phyloP scores from a whole-genome alignment of 306 rosid species.

The Quercus wislizeni region DNA sequence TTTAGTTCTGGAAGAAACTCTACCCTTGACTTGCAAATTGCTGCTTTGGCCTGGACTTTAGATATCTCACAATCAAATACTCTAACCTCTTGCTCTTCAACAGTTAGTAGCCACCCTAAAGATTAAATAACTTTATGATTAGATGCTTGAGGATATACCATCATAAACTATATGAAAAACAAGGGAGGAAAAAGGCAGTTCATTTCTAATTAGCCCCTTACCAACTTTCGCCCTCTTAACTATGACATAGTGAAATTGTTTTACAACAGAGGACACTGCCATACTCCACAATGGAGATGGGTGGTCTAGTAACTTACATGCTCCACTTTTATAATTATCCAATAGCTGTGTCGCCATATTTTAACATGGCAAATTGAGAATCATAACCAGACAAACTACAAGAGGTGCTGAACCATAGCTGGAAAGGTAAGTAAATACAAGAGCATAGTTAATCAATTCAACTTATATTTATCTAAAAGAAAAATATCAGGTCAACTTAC shows the following conservation, averaged over 20 bases:
- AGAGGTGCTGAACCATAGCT: neutral
- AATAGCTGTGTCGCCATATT: slow-evolving; percentile 1
- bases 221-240: slow-evolving; percentile 16
- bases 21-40: slow-evolving; percentile 39
- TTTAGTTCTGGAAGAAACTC: slow-evolving; percentile 34
- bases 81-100: slow-evolving; percentile 56
- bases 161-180: neutral
- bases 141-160: slow-evolving; percentile 1
- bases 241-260: slow-evolving; percentile 14
- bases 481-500: slow-evolving; percentile 43
- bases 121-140: slow-evolving; percentile 10
- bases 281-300: slow-evolving; percentile 10
- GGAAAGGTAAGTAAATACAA: neutral
- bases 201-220: slow-evolving; percentile 21
- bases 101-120: slow-evolving; percentile 72
- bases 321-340: slow-evolving; percentile 17
- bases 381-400: slow-evolving; percentile 7
- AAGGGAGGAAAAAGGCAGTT: slow-evolving; percentile 17
- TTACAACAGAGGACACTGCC: slow-evolving; percentile 14
- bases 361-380: slow-evolving; percentile 23
- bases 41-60: slow-evolving; percentile 46
- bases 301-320: neutral
- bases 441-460: slow-evolving; percentile 5
- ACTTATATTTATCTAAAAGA: slow-evolving; percentile 25
- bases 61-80: slow-evolving; percentile 45